Percentiles rank a stretch among this genome's conserved stretches.
Evolutionary conservation across 768 basidiomycete genomes (phyloP).

Genomic region (Mycena alexandri): DNA sequence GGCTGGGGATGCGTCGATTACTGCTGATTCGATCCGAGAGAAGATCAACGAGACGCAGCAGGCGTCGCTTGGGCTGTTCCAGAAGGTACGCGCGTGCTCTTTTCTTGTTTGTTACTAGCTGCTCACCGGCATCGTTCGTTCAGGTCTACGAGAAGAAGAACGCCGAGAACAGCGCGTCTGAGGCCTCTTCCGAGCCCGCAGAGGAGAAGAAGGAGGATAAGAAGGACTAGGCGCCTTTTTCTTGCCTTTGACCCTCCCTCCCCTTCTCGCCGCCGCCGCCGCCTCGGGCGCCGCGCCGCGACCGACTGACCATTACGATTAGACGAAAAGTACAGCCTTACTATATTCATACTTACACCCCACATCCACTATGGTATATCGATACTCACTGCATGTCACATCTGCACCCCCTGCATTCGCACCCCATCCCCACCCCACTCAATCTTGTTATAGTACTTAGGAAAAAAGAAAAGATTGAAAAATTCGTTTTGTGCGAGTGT

Average conservation of each 20-base stretch:
- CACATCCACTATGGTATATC: slow-evolving; percentile 38
- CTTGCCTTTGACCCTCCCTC: slow-evolving; percentile 16
- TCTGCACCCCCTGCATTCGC: slow-evolving; percentile 4
- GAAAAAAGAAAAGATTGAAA: slow-evolving; percentile 35
- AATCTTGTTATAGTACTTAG: slow-evolving; percentile 32
- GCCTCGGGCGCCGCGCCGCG: slow-evolving; percentile 13
- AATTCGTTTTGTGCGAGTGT: background rate
- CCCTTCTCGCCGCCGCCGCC: slow-evolving; percentile 31
- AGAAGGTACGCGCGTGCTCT: slow-evolving; percentile 68
- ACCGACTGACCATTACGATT: slow-evolving; percentile 15
- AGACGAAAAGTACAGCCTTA: slow-evolving; percentile 38
- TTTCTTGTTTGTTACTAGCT: background rate
- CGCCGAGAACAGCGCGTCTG: slow-evolving; percentile 73
- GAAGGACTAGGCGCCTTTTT: slow-evolving; percentile 73
- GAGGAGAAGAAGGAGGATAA: slow-evolving; percentile 77
- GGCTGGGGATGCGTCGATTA: slow-evolving; percentile 83
- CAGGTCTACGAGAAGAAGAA: slow-evolving; percentile 91
- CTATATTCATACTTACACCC: slow-evolving; percentile 31
- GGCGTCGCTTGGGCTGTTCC: slow-evolving; percentile 96
- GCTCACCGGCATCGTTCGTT: background rate
- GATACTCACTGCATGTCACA: slow-evolving; percentile 32
- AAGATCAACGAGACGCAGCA: slow-evolving; percentile 95
- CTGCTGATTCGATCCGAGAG: slow-evolving; percentile 89
- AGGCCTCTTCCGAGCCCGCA: slow-evolving; percentile 49
- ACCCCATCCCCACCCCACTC: slow-evolving; percentile 26